phyloP scores from a whole-genome alignment of 352 stramenopile species.

The Stramenopiles sp. region DNA sequence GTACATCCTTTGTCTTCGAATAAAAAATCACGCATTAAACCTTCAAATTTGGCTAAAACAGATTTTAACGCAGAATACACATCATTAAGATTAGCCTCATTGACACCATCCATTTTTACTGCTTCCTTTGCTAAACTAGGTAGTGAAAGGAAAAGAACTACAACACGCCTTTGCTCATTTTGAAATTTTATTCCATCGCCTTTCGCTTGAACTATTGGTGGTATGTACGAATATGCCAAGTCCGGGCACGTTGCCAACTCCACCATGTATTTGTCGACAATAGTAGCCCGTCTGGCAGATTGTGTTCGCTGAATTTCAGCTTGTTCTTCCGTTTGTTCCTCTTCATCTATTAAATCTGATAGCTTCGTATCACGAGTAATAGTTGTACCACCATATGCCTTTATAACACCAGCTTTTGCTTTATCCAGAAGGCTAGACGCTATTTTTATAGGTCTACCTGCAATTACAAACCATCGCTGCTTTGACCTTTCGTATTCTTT shows the following conservation, averaged over 20 bases:
- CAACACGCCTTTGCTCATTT: neutral
- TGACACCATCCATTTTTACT: neutral
- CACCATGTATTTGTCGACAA: neutral
- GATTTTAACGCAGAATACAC: neutral
- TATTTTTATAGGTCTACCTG: neutral
- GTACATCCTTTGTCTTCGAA: slow-evolving; percentile 36
- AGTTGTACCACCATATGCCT: neutral
- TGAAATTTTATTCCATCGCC: neutral
- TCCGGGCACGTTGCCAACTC: neutral
- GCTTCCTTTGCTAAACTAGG: neutral
- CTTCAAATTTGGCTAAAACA: slow-evolving; percentile 13
- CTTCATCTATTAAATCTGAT: neutral
- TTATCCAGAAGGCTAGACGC: neutral
- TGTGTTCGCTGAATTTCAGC: neutral
- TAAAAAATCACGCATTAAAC: slow-evolving; percentile 29
- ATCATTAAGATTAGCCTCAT: neutral
- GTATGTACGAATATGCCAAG: neutral
- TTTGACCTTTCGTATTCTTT: neutral
- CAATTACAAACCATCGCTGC: neutral
- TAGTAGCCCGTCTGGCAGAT: neutral
- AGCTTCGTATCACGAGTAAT: neutral
- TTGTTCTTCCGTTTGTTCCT: neutral
- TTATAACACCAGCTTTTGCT: neutral
- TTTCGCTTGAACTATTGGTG: neutral
- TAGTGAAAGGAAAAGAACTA: neutral